Evolutionary conservation across 2,329 filamentous ascomycete species (phyloP).

Genomic region (Claviceps citrina): DNA sequence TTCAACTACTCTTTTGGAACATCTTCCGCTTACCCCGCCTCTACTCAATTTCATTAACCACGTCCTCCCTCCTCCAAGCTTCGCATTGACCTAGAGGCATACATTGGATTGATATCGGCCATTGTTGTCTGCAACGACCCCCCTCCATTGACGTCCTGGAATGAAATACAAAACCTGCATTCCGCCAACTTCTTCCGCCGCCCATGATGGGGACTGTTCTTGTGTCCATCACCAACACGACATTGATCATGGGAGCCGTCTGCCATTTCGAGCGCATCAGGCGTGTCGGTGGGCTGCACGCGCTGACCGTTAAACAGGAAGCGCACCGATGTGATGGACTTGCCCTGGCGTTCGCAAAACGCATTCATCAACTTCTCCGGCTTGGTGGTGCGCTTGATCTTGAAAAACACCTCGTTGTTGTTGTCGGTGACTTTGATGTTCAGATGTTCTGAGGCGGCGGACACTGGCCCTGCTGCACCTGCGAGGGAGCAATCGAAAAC

Average conservation of each 20-base stretch:
- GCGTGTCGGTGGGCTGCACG: constrained; percentile 77
- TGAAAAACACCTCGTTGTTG: constrained; percentile 99
- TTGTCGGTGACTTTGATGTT: constrained; percentile 99
- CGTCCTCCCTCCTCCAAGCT: constrained; percentile 80
- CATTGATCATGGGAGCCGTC: no score
- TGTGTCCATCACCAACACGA: constrained; percentile 58
- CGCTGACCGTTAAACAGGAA: constrained; percentile 95
- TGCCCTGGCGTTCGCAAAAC: constrained; percentile 93
- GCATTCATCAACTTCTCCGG: constrained; percentile 97
- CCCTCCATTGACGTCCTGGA: constrained; percentile 65
- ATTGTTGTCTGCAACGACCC: constrained; percentile 53
- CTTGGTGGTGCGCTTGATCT: constrained; percentile 94
- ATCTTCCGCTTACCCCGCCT: no score
- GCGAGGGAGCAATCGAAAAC: no score
- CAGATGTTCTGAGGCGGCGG: no score
- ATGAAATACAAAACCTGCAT: constrained; percentile 66
- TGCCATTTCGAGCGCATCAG: no score
- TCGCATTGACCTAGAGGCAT: constrained; percentile 91
- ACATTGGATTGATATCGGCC: constrained; percentile 88
- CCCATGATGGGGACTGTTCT: constrained; percentile 59
- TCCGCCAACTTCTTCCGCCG: constrained; percentile 83
- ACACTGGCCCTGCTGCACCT: no score
- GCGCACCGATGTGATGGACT: constrained; percentile 66
- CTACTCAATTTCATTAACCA: no score
- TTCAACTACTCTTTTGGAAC: no score